Percentiles rank a stretch among this genome's conserved stretches.
Conservation (phyloP, 2,329 filamentous ascomycete genomes). For the Westerdykella aurantiaca region DNA sequence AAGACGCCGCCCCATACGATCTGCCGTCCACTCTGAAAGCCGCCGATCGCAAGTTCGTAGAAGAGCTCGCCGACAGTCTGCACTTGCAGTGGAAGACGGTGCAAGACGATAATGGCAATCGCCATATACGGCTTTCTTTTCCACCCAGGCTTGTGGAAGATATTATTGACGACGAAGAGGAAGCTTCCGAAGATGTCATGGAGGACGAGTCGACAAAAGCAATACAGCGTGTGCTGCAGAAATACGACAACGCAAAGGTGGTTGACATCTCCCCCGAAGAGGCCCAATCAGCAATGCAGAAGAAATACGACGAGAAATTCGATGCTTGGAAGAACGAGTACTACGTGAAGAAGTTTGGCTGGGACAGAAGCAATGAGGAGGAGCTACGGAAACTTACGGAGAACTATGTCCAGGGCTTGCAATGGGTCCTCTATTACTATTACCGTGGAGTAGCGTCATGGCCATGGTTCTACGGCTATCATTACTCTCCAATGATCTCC, state of each 20-base stretch:
- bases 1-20: constrained; percentile 54
- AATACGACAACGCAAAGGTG: constrained; percentile 84
- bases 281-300: constrained; percentile 69
- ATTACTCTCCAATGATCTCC: constrained; percentile 96
- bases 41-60: constrained; percentile 85
- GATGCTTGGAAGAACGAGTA: constrained; percentile 90
- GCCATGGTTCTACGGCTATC: constrained; percentile 97
- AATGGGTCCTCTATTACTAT: constrained; percentile 98
- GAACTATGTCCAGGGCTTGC: constrained; percentile 94
- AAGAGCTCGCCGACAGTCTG: constrained; percentile 70
- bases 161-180: constrained; percentile 44
- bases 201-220: constrained; percentile 81
- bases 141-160: constrained; percentile 47
- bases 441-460: constrained; percentile 95
- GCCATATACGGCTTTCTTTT: constrained; percentile 60
- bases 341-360: constrained; percentile 86
- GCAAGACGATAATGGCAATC: constrained; percentile 58
- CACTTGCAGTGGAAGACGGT: constrained; percentile 61
- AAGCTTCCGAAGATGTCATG: constrained; percentile 60
- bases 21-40: constrained; percentile 69
- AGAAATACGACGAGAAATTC: constrained; percentile 87
- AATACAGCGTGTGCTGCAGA: constrained; percentile 75
- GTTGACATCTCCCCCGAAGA: constrained; percentile 75
- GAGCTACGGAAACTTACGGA: constrained; percentile 79
- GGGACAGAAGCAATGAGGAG: constrained; percentile 72